phyloP scores from a whole-genome alignment of 2,329 filamentous ascomycete species.

The Cucurbitaria berberidis region DNA sequence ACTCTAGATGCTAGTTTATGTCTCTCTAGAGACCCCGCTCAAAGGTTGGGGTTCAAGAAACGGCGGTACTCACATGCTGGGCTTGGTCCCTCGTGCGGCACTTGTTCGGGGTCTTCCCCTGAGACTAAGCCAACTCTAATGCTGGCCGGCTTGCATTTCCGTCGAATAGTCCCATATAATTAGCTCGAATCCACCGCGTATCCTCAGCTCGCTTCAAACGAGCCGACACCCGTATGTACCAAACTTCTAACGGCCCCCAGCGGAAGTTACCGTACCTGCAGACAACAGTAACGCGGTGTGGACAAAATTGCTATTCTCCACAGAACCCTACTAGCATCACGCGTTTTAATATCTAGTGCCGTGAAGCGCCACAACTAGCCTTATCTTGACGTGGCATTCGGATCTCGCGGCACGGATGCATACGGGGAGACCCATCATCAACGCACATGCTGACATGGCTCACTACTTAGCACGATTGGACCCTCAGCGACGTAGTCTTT shows the following conservation, averaged over 20 bases:
- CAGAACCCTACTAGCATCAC: neutral
- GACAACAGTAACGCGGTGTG: neutral
- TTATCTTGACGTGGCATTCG: constrained; percentile 2
- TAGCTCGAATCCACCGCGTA: neutral
- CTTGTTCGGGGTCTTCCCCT: too few species aligned
- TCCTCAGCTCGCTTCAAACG: neutral
- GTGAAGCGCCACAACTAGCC: constrained; percentile 18
- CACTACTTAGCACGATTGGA: neutral
- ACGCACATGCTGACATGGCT: constrained; percentile 4
- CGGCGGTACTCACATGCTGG: too few species aligned
- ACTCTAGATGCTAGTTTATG: too few species aligned
- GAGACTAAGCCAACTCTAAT: too few species aligned
- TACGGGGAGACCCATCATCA: constrained; percentile 9
- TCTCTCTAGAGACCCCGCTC: too few species aligned
- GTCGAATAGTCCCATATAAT: constrained; percentile 8
- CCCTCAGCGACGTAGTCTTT: neutral
- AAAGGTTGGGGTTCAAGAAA: too few species aligned
- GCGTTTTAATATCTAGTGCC: constrained; percentile 2
- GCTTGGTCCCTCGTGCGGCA: too few species aligned
- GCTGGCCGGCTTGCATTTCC: too few species aligned
- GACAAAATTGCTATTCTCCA: neutral
- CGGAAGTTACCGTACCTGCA: neutral
- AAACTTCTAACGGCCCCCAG: neutral
- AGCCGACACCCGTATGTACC: neutral
- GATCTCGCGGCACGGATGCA: constrained; percentile 22